A percentile compares a stretch with the other conserved stretches of the same genome.
Conservation (phyloP, 192 early-diverging fungal genomes). For the Coemansia sp. region DNA sequence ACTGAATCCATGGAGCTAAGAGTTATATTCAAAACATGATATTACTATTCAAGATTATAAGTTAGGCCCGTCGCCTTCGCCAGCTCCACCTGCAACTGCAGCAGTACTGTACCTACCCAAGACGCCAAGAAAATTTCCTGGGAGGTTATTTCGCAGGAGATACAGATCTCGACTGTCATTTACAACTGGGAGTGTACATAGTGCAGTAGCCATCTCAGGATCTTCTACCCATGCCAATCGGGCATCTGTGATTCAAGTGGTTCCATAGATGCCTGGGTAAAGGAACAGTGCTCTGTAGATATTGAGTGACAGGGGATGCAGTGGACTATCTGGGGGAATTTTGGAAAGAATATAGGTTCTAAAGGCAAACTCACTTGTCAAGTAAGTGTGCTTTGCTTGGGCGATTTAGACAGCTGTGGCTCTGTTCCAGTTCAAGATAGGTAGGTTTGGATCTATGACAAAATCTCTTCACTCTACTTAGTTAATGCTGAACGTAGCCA, state of each 20-base stretch:
- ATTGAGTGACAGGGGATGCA: not conserved
- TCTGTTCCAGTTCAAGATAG: not conserved
- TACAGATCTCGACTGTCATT: no score
- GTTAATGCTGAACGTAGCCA: not conserved
- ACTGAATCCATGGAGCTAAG: not conserved
- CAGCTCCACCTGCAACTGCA: not conserved
- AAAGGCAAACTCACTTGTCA: not conserved
- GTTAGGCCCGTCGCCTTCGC: no score
- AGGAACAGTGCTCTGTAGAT: not conserved
- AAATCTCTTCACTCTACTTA: not conserved
- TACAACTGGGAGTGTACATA: not conserved
- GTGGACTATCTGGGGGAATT: not conserved
- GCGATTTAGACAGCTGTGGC: not conserved
- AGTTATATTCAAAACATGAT: not conserved
- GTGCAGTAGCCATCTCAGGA: not conserved
- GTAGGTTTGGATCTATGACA: not conserved
- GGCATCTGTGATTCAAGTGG: not conserved
- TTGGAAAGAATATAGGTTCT: not conserved
- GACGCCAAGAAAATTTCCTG: not conserved
- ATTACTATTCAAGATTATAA: not conserved
- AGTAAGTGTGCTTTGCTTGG: not conserved
- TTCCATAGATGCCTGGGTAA: not conserved
- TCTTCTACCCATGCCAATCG: not conserved
- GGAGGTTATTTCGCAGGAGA: no score
- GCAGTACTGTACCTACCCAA: not conserved